These are phyloP conservation scores for Imleria badia DNA, from an alignment of 768 basidiomycete genomes.

Conservation along the genomic window DNA sequence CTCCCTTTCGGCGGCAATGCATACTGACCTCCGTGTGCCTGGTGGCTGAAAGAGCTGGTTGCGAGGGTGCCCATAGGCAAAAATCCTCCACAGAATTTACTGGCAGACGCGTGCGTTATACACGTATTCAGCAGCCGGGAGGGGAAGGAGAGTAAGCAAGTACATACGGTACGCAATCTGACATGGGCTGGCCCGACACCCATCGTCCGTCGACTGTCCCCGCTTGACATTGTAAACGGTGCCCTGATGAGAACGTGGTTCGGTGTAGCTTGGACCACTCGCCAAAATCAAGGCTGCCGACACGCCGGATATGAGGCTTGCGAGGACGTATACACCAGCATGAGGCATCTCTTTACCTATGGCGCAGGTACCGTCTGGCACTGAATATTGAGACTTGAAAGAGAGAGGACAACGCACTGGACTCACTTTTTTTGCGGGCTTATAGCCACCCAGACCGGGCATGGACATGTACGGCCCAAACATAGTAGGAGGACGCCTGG, in stretches of 20 bases:
- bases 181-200: slow-evolving; percentile 62
- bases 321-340: slow-evolving; percentile 16
- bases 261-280: slow-evolving; percentile 33
- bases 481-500: slow-evolving; percentile 17
- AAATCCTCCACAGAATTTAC: slow-evolving; percentile 60
- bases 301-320: slow-evolving; percentile 19
- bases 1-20: slow-evolving; percentile 5
- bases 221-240: slow-evolving; percentile 48
- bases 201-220: slow-evolving; percentile 64
- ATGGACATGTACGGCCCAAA: slow-evolving; percentile 22
- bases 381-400: slow-evolving; percentile 3
- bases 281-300: slow-evolving; percentile 20
- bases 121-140: background rate
- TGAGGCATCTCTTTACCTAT: slow-evolving; percentile 21
- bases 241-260: slow-evolving; percentile 50
- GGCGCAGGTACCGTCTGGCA: slow-evolving; percentile 14
- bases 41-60: slow-evolving; percentile 52
- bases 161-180: slow-evolving; percentile 62
- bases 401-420: slow-evolving; percentile 5
- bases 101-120: slow-evolving; percentile 25
- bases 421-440: slow-evolving; percentile 7
- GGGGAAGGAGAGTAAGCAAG: background rate
- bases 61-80: slow-evolving; percentile 52
- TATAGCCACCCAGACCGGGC: slow-evolving; percentile 22
- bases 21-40: slow-evolving; percentile 58